These are phyloP conservation scores for Rhodamnia argentea DNA, from an alignment of 345 rosid species.

Conservation along the genomic window DNA sequence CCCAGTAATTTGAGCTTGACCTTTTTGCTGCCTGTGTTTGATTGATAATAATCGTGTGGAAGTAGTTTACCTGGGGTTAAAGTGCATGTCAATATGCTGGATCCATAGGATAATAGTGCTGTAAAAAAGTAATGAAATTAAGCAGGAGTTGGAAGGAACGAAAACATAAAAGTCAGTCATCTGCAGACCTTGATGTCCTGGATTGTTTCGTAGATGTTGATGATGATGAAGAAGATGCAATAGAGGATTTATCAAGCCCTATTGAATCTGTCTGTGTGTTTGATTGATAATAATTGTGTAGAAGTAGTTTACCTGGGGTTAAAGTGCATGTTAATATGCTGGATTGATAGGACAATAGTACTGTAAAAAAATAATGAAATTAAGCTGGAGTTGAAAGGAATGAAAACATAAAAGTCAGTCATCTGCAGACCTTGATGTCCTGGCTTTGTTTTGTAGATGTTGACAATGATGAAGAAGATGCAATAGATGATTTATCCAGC, in stretches of 20 bases:
- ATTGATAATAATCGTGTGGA: not conserved
- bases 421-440: not conserved
- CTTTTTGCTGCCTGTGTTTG: not conserved
- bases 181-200: not conserved
- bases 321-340: not conserved
- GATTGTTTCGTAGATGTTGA: constrained; percentile 17
- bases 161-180: not conserved
- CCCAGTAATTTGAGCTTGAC: constrained; percentile 19
- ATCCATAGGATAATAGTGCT: not conserved
- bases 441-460: constrained; percentile 7
- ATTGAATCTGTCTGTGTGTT: too few relatives aligned
- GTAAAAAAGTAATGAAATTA: not conserved
- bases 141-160: not conserved
- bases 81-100: not conserved
- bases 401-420: not conserved
- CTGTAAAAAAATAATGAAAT: not conserved
- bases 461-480: constrained; percentile 27
- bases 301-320: not conserved
- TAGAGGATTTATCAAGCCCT: constrained; percentile 1
- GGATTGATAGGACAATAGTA: not conserved
- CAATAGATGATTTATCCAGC: constrained; percentile 1
- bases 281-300: not conserved
- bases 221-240: constrained; percentile 21
- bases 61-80: not conserved
- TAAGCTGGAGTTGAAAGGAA: not conserved